These are phyloP conservation scores for Metarhizium sp. DNA, from an alignment of 2,329 filamentous ascomycete genomes.

Conservation along the genomic window DNA sequence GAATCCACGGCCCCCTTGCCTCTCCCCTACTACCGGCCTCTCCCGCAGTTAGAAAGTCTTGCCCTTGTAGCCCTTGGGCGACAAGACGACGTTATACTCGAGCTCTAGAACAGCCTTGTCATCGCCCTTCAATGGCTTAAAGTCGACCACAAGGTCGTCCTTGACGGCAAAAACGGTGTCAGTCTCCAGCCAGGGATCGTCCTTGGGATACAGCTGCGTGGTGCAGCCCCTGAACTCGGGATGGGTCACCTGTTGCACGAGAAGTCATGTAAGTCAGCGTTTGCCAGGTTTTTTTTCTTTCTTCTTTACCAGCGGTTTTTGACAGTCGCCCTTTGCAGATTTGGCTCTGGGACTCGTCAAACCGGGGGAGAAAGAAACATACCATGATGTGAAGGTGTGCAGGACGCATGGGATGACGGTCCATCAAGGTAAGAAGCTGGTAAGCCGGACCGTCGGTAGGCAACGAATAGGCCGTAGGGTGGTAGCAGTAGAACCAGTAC, in stretches of 20 bases:
- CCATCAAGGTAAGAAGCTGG: slow-evolving; percentile 34
- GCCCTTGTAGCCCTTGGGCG: slow-evolving; percentile 36
- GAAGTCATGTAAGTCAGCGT: not conserved
- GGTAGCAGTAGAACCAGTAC: slow-evolving; percentile 66
- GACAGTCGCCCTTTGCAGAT: not conserved
- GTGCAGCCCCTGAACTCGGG: slow-evolving; percentile 62
- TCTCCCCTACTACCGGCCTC: no score
- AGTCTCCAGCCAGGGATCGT: slow-evolving; percentile 51
- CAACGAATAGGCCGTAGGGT: slow-evolving; percentile 64
- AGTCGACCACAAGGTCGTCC: slow-evolving; percentile 40
- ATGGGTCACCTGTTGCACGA: slow-evolving; percentile 33
- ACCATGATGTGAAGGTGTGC: slow-evolving; percentile 44
- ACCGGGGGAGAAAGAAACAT: not conserved
- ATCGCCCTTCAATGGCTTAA: slow-evolving; percentile 33
- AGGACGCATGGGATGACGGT: slow-evolving; percentile 38
- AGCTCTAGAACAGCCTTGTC: slow-evolving; percentile 27
- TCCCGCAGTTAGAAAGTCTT: slow-evolving; percentile 12
- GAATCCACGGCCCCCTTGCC: no score
- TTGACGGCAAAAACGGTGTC: slow-evolving; percentile 44
- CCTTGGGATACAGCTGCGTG: slow-evolving; percentile 67
- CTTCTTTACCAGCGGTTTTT: not conserved
- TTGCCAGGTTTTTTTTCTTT: no score
- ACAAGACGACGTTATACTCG: slow-evolving; percentile 33
- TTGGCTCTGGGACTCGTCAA: no score
- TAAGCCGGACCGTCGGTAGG: slow-evolving; percentile 49